Conservation (phyloP, 2,329 filamentous ascomycete species). For the Phaeomoniella chlamydospora region DNA sequence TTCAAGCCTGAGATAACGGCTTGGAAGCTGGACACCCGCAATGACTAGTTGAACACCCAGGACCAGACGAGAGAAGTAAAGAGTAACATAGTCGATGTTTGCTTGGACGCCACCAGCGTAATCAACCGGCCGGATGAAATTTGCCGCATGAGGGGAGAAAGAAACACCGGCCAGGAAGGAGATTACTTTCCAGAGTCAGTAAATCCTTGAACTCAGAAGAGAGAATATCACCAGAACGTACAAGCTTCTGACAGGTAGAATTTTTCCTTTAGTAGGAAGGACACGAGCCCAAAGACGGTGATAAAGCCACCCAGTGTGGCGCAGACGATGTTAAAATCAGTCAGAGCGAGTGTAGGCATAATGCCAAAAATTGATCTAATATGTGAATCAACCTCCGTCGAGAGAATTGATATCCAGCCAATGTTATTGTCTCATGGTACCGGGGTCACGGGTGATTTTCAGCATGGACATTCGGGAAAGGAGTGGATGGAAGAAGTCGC, state of each 20-base stretch:
- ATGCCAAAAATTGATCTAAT: slow-evolving; percentile 6
- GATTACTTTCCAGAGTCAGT: slow-evolving; percentile 46
- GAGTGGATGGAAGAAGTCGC: too few relatives aligned
- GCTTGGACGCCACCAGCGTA: slow-evolving; percentile 48
- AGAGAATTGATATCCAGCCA: neutral
- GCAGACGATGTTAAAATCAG: slow-evolving; percentile 74
- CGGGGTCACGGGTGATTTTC: neutral
- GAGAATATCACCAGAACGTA: slow-evolving; percentile 38
- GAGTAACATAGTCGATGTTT: slow-evolving; percentile 56
- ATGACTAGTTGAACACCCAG: slow-evolving; percentile 82
- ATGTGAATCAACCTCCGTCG: neutral
- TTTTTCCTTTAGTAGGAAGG: slow-evolving; percentile 75
- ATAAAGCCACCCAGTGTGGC: slow-evolving; percentile 75
- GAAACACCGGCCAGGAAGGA: slow-evolving; percentile 64
- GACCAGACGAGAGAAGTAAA: slow-evolving; percentile 76
- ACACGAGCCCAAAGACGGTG: slow-evolving; percentile 78
- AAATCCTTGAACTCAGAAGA: slow-evolving; percentile 1
- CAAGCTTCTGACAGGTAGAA: slow-evolving; percentile 84
- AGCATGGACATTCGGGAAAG: too few relatives aligned
- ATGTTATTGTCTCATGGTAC: neutral
- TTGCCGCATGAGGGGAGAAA: slow-evolving; percentile 64
- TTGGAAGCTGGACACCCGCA: slow-evolving; percentile 75
- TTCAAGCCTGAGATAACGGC: slow-evolving; percentile 63
- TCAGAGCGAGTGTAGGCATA: slow-evolving; percentile 50
- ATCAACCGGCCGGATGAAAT: slow-evolving; percentile 60